These are phyloP conservation scores for Isabelozyma gotoi DNA, from an alignment of 805 yeast species.

Conservation along the genomic window DNA sequence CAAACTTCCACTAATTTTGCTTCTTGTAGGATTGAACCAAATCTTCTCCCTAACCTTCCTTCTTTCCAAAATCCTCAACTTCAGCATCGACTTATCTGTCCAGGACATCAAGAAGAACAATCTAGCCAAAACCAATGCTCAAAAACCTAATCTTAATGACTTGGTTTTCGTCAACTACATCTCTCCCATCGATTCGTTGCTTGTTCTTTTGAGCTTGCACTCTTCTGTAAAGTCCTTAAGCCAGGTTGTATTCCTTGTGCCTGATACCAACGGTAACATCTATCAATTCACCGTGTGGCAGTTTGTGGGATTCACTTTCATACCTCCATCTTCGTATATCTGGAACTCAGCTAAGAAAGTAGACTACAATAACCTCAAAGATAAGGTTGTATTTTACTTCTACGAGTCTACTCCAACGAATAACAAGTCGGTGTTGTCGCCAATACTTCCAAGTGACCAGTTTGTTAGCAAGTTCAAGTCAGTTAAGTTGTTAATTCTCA, in stretches of 20 bases:
- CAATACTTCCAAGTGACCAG: constrained; percentile 25
- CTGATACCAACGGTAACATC: constrained; percentile 34
- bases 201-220: constrained; percentile 25
- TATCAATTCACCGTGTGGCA: constrained; percentile 22
- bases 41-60: constrained; percentile 16
- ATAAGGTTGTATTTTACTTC: constrained; percentile 52
- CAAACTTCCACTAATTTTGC: constrained; percentile 30
- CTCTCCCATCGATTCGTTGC: constrained; percentile 56
- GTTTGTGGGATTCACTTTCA: constrained; percentile 25
- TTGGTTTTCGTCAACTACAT: constrained; percentile 56
- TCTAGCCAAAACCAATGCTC: constrained; percentile 22
- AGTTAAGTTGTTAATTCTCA: constrained; percentile 37
- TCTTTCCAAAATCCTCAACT: constrained; percentile 13
- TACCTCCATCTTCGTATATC: constrained; percentile 7
- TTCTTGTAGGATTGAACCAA: constrained; percentile 11
- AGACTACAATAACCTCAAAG: constrained; percentile 24
- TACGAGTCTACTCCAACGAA: constrained; percentile 87
- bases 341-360: constrained; percentile 8
- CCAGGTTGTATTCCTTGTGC: constrained; percentile 34
- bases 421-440: constrained; percentile 71
- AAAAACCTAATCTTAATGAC: constrained; percentile 45
- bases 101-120: constrained; percentile 53
- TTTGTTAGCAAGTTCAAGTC: not conserved
- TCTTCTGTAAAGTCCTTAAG: constrained; percentile 17
- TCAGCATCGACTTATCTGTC: constrained; percentile 34